Conservation (phyloP, 306 rosid species). For the Fagus sylvatica region DNA sequence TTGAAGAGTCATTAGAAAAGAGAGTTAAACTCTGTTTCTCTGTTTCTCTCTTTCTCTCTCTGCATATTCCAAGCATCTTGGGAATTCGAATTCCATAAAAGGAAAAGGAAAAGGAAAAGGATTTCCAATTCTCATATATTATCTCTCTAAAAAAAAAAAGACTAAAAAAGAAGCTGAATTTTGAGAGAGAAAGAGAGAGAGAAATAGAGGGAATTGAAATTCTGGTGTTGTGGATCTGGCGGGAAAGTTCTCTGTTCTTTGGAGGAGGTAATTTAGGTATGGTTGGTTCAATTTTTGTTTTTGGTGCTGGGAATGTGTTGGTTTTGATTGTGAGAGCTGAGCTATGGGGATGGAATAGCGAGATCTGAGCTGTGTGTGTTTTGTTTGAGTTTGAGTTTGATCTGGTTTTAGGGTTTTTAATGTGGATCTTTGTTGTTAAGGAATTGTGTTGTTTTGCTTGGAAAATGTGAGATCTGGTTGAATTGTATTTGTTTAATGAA, state of each 20-base stretch:
- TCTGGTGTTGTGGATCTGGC: slow-evolving; percentile 49
- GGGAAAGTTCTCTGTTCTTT: background rate
- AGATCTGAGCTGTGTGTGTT: slow-evolving; percentile 49
- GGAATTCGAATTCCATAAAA: slow-evolving; percentile 23
- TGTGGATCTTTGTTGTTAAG: slow-evolving; percentile 22
- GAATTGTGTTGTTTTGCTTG: slow-evolving; percentile 3
- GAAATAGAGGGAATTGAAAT: background rate
- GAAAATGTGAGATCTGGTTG: slow-evolving; percentile 45
- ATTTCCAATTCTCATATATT: background rate
- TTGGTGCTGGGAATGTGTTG: background rate
- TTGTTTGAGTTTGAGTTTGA: background rate
- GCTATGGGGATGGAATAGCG: slow-evolving; percentile 1
- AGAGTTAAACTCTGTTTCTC: background rate
- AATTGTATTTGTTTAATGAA: slow-evolving; percentile 5
- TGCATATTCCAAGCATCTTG: slow-evolving; percentile 56
- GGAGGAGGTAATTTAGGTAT: background rate
- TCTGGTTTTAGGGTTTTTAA: background rate
- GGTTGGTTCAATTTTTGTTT: slow-evolving; percentile 14
- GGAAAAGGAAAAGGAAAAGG: slow-evolving; percentile 13
- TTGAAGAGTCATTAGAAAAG: background rate
- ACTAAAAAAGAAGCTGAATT: background rate
- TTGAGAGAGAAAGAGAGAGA: background rate
- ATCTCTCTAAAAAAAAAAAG: background rate
- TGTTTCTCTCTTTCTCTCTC: background rate
- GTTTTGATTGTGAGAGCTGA: slow-evolving; percentile 27